phyloP scores from a whole-genome alignment of 163 green algal species.

The Chlorella variabilis region DNA sequence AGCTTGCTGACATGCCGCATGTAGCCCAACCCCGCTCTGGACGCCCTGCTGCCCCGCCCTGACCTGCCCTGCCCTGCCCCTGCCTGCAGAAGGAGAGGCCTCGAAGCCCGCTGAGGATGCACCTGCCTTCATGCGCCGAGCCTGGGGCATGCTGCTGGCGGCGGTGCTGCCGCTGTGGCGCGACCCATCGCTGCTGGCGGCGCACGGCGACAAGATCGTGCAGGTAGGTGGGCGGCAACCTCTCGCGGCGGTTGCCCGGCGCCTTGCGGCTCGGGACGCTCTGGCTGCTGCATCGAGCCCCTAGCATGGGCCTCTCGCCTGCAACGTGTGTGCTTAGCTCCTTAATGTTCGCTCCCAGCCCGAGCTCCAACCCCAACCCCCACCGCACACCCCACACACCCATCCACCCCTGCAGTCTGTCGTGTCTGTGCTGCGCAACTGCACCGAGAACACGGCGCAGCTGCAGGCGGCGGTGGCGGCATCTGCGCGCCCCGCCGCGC shows the following conservation, averaged over 20 bases:
- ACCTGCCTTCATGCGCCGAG: slow-evolving; percentile 33
- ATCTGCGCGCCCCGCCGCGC: background rate
- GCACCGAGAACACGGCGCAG: slow-evolving; percentile 34
- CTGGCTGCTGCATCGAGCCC: no score
- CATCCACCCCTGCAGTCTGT: slow-evolving; percentile 37
- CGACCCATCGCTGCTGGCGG: slow-evolving; percentile 48
- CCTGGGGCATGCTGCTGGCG: slow-evolving; percentile 47
- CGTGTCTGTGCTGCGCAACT: slow-evolving; percentile 54
- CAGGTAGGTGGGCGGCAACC: slow-evolving; percentile 22
- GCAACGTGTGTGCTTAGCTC: no score
- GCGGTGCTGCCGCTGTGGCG: slow-evolving; percentile 80
- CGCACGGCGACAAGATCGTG: slow-evolving; percentile 49
- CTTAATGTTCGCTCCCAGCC: no score
- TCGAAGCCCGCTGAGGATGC: background rate
- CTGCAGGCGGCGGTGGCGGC: slow-evolving; percentile 25
- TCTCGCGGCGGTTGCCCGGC: no score
- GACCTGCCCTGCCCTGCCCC: no score
- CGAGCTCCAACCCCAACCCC: no score
- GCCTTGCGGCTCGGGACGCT: no score
- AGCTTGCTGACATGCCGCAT: no score
- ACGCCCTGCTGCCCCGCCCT: background rate
- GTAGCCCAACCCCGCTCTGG: no score
- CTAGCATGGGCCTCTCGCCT: no score
- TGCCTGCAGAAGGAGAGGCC: background rate
- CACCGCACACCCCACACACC: no score